phyloP scores from a whole-genome alignment of 2,329 filamentous ascomycete genomes.

The Monilinia vaccinii-corymbosi region DNA sequence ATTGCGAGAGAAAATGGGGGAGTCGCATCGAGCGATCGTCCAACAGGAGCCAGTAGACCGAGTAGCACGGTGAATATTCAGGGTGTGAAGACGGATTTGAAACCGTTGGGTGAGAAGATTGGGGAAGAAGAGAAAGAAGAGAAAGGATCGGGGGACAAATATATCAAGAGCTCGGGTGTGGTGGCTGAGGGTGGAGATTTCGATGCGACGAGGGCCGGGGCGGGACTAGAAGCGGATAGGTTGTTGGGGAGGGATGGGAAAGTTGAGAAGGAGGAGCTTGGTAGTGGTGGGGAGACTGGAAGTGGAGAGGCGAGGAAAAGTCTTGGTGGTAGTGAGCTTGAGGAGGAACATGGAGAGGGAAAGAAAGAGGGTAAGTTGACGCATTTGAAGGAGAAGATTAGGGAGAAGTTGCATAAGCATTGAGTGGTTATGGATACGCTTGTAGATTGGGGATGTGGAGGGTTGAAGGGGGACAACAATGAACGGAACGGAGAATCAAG shows the following conservation, averaged over 20 bases:
- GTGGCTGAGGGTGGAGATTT: conserved; percentile 59
- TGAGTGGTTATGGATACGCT: background rate
- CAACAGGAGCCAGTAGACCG: background rate
- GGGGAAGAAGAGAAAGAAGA: conserved; percentile 29
- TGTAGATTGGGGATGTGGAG: background rate
- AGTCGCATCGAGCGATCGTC: background rate
- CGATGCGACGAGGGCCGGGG: conserved; percentile 54
- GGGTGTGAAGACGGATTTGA: background rate
- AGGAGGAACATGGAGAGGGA: conserved; percentile 18
- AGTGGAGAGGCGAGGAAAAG: conserved; percentile 42
- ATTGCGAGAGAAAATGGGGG: conserved; percentile 25
- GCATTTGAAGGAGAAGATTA: conserved; percentile 55
- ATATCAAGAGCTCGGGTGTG: conserved; percentile 49
- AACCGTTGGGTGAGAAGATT: conserved; percentile 6
- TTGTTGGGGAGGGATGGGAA: conserved; percentile 28
- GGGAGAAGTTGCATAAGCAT: conserved; percentile 52
- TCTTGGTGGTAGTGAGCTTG: conserved; percentile 28
- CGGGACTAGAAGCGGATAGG: conserved; percentile 59
- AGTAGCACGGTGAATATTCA: background rate
- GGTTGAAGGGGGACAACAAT: too few species aligned
- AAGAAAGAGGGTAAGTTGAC: conserved; percentile 35
- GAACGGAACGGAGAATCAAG: background rate
- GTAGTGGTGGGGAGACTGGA: conserved; percentile 51
- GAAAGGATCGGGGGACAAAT: conserved; percentile 32
- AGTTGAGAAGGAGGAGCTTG: conserved; percentile 52